These are phyloP conservation scores for Teunomyces lycoperdinae DNA, from an alignment of 805 yeast species.

Conservation along the genomic window DNA sequence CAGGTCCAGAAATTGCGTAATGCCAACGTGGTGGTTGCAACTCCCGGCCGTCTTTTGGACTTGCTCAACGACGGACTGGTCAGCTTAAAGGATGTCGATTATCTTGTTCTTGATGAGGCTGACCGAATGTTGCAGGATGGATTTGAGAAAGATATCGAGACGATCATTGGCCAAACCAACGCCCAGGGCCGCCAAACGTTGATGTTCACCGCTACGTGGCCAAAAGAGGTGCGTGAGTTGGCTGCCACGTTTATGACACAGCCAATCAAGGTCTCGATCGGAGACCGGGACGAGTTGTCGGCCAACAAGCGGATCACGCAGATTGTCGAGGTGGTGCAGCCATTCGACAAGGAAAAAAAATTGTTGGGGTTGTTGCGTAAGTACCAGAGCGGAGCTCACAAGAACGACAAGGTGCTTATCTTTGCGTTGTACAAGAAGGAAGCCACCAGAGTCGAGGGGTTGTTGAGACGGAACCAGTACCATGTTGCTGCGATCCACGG, in stretches of 20 bases:
- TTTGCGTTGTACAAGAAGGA: conserved; percentile 97
- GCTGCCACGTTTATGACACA: conserved; percentile 79
- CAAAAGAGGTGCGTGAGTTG: conserved; percentile 93
- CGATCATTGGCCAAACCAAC: conserved; percentile 64
- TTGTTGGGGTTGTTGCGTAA: conserved; percentile 68
- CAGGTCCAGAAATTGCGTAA: conserved; percentile 69
- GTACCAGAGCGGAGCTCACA: conserved; percentile 64
- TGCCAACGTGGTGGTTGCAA: conserved; percentile 85
- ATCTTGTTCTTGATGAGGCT: conserved; percentile 93
- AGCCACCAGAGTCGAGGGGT: conserved; percentile 85
- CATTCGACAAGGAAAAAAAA: conserved; percentile 73
- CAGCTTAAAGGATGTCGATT: conserved; percentile 62
- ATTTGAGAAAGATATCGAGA: conserved; percentile 92
- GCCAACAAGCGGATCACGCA: conserved; percentile 95
- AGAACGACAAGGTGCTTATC: conserved; percentile 79
- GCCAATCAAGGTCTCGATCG: conserved; percentile 90
- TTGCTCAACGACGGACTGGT: conserved; percentile 85
- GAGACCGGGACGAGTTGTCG: conserved; percentile 88
- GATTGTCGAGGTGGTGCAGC: conserved; percentile 83
- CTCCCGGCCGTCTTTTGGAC: conserved; percentile 97
- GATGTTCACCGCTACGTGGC: conserved; percentile 99
- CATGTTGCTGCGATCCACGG: conserved; percentile 94
- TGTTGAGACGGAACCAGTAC: conserved; percentile 70
- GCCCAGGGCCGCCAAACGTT: conserved; percentile 71
- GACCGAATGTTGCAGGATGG: conserved; percentile 99